Evolutionary conservation across 306 rosid genomes (phyloP).

Genomic region (Clitoria ternatea): DNA sequence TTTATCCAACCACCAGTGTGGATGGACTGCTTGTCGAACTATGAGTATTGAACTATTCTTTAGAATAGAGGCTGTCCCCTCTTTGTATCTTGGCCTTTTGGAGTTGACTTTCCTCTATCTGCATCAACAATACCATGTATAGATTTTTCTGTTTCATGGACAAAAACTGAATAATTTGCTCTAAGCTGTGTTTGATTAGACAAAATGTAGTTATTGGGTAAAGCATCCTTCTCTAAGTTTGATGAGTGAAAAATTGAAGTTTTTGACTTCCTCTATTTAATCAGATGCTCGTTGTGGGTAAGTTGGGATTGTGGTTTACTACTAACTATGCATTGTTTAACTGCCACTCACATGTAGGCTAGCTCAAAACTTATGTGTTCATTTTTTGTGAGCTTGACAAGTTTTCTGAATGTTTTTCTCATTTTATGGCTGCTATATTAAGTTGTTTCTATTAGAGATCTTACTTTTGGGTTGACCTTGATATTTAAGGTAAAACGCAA

Average conservation of each 20-base stretch:
- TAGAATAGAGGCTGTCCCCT: background rate
- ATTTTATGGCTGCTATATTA: constrained; percentile 8
- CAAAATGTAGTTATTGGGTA: too few species aligned
- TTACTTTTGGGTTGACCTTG: constrained; percentile 22
- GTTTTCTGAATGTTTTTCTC: constrained; percentile 2
- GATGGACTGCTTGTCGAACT: background rate
- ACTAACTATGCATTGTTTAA: background rate
- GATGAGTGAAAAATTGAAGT: too few species aligned
- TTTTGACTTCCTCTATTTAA: too few species aligned
- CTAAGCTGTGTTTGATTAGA: constrained; percentile 9
- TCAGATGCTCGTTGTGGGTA: background rate
- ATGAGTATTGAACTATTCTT: too few species aligned
- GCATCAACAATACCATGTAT: background rate
- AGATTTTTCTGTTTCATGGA: background rate
- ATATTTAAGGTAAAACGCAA: constrained; percentile 72
- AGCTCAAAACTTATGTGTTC: background rate
- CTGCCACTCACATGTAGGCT: background rate
- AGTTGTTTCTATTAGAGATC: constrained; percentile 13
- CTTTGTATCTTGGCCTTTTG: background rate
- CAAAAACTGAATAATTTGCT: background rate
- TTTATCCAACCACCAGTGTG: background rate
- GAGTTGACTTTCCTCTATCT: background rate
- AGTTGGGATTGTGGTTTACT: background rate
- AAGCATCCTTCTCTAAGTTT: too few species aligned
- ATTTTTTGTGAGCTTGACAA: background rate